Percentiles rank a stretch among this genome's conserved stretches.
Evolutionary conservation across 2,329 filamentous ascomycete genomes (phyloP).

Genomic region (Trichoderma gracile): DNA sequence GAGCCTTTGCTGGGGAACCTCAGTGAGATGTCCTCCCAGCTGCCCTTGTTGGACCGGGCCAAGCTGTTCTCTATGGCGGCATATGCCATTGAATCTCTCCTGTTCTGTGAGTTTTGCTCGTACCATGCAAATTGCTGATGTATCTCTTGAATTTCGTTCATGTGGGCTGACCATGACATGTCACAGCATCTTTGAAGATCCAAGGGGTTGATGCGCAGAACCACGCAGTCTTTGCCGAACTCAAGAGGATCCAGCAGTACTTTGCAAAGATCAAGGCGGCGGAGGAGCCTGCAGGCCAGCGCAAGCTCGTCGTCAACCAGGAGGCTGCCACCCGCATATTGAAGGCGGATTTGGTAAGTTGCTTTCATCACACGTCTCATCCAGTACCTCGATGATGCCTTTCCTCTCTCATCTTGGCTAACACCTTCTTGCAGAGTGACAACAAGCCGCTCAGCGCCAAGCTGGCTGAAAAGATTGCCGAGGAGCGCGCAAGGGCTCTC

Average conservation of each 20-base stretch:
- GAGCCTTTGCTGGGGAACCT: conserved; percentile 71
- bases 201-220: conserved; percentile 78
- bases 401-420: not conserved
- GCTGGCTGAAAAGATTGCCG: conserved; percentile 57
- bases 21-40: conserved; percentile 68
- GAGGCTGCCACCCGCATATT: conserved; percentile 79
- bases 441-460: conserved; percentile 54
- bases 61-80: conserved; percentile 88
- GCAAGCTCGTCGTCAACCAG: conserved; percentile 63
- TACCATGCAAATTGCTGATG: too few species aligned
- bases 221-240: conserved; percentile 82
- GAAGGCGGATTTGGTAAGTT: conserved; percentile 69
- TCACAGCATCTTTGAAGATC: conserved; percentile 68
- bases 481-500: conserved; percentile 55
- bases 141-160: too few species aligned
- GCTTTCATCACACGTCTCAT: not conserved
- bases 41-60: conserved; percentile 91
- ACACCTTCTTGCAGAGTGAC: conserved; percentile 44
- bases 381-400: not conserved
- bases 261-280: conserved; percentile 85
- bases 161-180: not conserved
- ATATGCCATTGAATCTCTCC: conserved; percentile 85
- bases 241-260: conserved; percentile 85
- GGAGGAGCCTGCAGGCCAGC: conserved; percentile 62
- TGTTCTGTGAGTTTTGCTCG: conserved; percentile 67